Percentiles rank a stretch among this genome's conserved stretches.
Evolutionary conservation across 495 filamentous ascomycete genomes (phyloP).

Genomic region (Oidiodendron maius): DNA sequence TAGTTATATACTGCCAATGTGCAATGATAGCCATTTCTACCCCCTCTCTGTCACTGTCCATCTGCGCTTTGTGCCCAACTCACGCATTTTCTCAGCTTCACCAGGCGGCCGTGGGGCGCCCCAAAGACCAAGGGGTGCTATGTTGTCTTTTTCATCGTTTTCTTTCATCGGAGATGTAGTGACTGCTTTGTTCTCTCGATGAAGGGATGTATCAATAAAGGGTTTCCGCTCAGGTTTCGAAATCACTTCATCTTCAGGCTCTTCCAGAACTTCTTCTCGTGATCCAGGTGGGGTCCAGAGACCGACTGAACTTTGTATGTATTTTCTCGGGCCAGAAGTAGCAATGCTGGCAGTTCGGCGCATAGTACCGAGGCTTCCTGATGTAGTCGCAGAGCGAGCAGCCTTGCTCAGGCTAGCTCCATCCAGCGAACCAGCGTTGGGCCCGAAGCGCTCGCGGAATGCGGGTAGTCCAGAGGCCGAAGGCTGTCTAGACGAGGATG

Average conservation of each 20-base stretch:
- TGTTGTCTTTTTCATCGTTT: conserved; percentile 17
- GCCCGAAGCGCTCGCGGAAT: conserved; percentile 14
- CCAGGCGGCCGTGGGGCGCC: conserved; percentile 17
- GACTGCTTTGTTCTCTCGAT: background rate
- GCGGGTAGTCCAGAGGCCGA: conserved; percentile 17
- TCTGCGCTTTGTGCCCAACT: conserved; percentile 19
- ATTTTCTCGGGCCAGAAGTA: conserved; percentile 12
- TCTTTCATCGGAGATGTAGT: conserved; percentile 8
- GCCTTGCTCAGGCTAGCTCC: conserved; percentile 16
- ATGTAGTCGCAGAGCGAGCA: conserved; percentile 12
- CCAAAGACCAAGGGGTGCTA: conserved; percentile 25
- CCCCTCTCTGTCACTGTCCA: conserved; percentile 34
- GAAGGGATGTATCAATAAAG: background rate
- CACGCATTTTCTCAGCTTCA: conserved; percentile 18
- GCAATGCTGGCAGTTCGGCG: conserved; percentile 20
- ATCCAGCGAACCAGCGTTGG: conserved; percentile 23
- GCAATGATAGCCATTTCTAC: conserved; percentile 33
- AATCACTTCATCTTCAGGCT: conserved; percentile 38
- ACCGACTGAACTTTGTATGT: conserved; percentile 22
- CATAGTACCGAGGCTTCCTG: conserved; percentile 18
- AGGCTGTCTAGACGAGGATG: conserved; percentile 17
- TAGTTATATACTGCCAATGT: no score
- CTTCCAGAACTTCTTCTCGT: conserved; percentile 26
- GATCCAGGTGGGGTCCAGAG: conserved; percentile 28
- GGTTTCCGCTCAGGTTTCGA: conserved; percentile 34